Conservation (phyloP, 768 basidiomycete genomes). For the Rhizopogon sp. region DNA sequence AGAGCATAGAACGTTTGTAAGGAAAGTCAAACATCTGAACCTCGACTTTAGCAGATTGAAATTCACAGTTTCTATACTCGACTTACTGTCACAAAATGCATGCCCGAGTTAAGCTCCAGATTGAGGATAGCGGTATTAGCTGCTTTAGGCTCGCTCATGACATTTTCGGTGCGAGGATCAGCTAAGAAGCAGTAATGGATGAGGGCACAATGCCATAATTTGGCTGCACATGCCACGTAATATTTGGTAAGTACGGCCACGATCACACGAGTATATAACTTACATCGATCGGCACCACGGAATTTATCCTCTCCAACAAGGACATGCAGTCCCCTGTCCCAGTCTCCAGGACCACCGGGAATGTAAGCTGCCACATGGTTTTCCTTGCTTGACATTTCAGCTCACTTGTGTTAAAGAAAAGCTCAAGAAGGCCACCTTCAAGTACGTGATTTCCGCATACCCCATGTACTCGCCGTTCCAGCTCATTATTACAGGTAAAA, state of each 20-base stretch:
- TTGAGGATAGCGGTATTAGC: constrained; percentile 27
- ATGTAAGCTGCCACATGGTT: constrained; percentile 21
- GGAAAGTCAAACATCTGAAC: constrained; percentile 20
- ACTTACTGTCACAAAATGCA: constrained; percentile 18
- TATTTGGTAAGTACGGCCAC: neutral
- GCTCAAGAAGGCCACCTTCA: constrained; percentile 33
- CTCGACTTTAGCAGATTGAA: neutral
- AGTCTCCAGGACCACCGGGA: constrained; percentile 22
- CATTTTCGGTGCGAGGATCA: constrained; percentile 36
- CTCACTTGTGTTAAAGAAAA: neutral
- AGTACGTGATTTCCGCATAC: constrained; percentile 41
- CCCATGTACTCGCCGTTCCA: constrained; percentile 42
- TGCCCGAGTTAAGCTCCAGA: constrained; percentile 9
- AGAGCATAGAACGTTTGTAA: constrained; percentile 19
- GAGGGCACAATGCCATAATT: constrained; percentile 22
- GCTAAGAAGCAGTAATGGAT: constrained; percentile 39
- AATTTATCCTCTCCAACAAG: constrained; percentile 45
- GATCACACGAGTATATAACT: constrained; percentile 10
- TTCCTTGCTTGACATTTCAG: constrained; percentile 8
- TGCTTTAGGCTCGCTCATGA: constrained; percentile 38
- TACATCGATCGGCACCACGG: constrained; percentile 37
- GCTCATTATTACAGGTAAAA: constrained; percentile 37
- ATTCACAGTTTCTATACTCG: no score
- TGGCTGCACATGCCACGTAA: constrained; percentile 5
- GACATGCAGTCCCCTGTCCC: constrained; percentile 37